Base-by-base conservation (phyloP, 1,284 basidiomycete genomes). In the Trametes versicolor region DNA sequence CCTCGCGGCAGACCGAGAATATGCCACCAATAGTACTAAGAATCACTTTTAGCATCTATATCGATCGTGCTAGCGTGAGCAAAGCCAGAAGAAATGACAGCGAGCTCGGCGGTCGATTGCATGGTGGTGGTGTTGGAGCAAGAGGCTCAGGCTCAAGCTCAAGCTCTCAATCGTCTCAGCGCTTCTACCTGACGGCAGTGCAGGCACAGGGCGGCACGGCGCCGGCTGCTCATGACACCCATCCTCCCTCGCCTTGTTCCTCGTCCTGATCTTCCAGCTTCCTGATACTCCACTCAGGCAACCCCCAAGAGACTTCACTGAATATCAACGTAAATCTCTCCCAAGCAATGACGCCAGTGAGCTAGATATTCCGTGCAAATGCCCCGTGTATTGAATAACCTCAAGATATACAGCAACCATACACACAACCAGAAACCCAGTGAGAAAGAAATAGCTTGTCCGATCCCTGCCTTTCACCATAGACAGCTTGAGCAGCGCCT, bases 231-330 rank as follows among this genome's bases (percentile, higher is more conserved):
- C 27, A 27, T 27, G 25, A 25, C 48, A 27, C 8, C 25, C n/a
- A 48, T 25, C 23, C 45, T 13, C 45, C 23, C 45, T 23, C 23
- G 45, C 23, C n/a, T 21, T 23, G 21, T 21, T 25, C 43, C 21
- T n/a, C 43, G 21, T 49, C 43, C 12, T 9, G 8, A 48, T 21
- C n/a, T 52, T 36, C 21, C 8, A 21, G 29, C 47, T 50, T 50
- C 47, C 32, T 37, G 47, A 58, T 58, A 29, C 57, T 58, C 47
- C 48, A 58, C 23, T 58, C 43, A 39, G 27, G 32, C 53, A 43
- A 29, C 43, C 27, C n/a, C 29, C 12, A 15, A 32, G 7, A 57
- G 19, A 36, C 36, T 36, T 36, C 37, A 34, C 29, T 34, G 29
- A 34, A 52, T 52, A 12, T 19, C 6, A 29, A 45, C 27, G 54